Base-by-base conservation (phyloP, 129 eudicot species). In the Glebionis coronaria region DNA sequence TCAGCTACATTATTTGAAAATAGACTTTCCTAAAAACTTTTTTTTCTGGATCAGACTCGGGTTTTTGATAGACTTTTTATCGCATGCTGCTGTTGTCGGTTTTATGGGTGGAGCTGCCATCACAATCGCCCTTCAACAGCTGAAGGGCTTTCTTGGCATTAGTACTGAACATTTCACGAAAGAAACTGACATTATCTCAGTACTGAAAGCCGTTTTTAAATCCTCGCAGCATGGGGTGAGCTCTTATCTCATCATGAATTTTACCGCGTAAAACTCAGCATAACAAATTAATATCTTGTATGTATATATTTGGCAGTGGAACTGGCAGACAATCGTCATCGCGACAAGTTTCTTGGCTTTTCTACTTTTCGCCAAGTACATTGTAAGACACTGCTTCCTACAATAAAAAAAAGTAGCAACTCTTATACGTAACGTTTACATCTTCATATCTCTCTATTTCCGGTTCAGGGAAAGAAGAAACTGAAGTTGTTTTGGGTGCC, bases 71-170 rank as follows among this genome's bases (percentile, higher is more conserved):
- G 92, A 87, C 63, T 90, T 87, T 53, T 70, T 90, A 65, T 84
- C 95, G 23, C 95, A 90, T 63, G 97, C 95, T 38, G 92, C 97
- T 35, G 82, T 87, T 42, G 97, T 87, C 9, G 95, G 95, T 53
- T 87, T 87, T 67, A 87, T 87, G 95, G 90, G 76, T 20, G 95
- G 95, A 56, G 97, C 97, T 53, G 97, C 97, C 53, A 82, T 90
- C 49, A 90, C 97, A 1, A 90, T 90, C 66, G 85, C 92, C 6
- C 92, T 90, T 19, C 97, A 90, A 68, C 97, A 90, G 49, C 95
- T 90, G 11, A 90, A 87, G 68, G 97, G 97, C 3, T 84, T 90
- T 65, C 82, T 90, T 15, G 97, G 97, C 18, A 87, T 90, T 35
- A 67, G 66, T 29, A 51, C 20, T 38, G 60, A 67, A 62, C 74